phyloP scores from a whole-genome alignment of 106 monocot species.

The Apostasia shenzhenica region DNA sequence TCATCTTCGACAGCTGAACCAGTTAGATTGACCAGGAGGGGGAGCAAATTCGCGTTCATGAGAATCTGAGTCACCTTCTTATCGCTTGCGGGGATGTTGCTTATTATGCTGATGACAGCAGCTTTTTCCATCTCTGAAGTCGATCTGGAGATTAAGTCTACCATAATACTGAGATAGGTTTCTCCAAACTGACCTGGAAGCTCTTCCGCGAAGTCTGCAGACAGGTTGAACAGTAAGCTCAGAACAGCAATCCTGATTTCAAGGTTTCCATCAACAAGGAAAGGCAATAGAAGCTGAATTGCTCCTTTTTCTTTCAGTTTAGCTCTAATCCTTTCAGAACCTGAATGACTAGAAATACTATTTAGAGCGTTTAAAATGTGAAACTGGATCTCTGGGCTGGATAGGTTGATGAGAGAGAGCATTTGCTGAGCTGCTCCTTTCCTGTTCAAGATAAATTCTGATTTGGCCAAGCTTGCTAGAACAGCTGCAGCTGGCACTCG shows the following conservation, averaged over 20 bases:
- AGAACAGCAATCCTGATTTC: conserved; percentile 40
- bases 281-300: conserved; percentile 51
- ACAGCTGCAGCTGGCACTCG: conserved; percentile 71
- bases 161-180: conserved; percentile 37
- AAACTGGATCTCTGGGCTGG: conserved; percentile 46
- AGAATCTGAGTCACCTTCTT: conserved; percentile 59
- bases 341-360: conserved; percentile 44
- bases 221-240: conserved; percentile 51
- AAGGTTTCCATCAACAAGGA: conserved; percentile 32
- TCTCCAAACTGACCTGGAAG: conserved; percentile 33
- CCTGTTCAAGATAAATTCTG: conserved; percentile 43
- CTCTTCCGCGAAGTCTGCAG: conserved; percentile 40
- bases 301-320: conserved; percentile 64
- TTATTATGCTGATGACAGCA: conserved; percentile 50
- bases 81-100: conserved; percentile 54
- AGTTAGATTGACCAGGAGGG: conserved; percentile 37
- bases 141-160: conserved; percentile 31
- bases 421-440: conserved; percentile 55
- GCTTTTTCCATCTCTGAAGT: conserved; percentile 45
- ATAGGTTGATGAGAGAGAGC: conserved; percentile 67
- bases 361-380: conserved; percentile 65
- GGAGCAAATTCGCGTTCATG: conserved; percentile 42
- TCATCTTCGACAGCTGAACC: conserved; percentile 10
- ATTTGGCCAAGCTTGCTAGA: conserved; percentile 54
- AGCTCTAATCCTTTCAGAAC: conserved; percentile 32